Conservation (phyloP, 495 filamentous ascomycete species). For the Penicillium turbatum region DNA sequence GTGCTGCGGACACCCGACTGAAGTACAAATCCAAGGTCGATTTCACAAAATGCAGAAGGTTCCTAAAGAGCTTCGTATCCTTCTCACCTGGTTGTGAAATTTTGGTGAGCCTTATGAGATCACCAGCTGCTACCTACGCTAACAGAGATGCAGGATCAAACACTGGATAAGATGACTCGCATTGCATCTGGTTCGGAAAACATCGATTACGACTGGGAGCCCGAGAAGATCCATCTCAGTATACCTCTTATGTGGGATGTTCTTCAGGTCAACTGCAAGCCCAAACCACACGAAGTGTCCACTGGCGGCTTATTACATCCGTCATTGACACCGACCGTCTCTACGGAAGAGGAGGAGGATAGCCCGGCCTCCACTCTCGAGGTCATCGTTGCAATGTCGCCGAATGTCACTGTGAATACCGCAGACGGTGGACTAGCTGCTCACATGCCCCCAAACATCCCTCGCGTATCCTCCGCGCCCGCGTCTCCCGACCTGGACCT, state of each 20-base stretch:
- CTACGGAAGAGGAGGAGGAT: constrained; percentile 25
- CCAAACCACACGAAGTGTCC: constrained; percentile 24
- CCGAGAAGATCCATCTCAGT: constrained; percentile 45
- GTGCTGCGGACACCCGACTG: constrained; percentile 38
- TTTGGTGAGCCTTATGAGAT: constrained; percentile 25
- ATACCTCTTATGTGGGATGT: constrained; percentile 50
- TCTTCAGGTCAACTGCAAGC: constrained; percentile 37
- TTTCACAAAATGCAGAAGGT: constrained; percentile 42
- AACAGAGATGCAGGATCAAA: constrained; percentile 29
- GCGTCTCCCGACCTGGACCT: constrained; percentile 19
- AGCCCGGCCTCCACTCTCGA: constrained; percentile 34
- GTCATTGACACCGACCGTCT: constrained; percentile 26
- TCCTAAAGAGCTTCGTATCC: constrained; percentile 37
- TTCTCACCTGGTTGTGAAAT: constrained; percentile 38
- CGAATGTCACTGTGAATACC: constrained; percentile 42
- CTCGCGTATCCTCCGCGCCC: constrained; percentile 20
- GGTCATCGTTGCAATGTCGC: constrained; percentile 43
- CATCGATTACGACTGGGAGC: constrained; percentile 43
- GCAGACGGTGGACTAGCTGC: constrained; percentile 41
- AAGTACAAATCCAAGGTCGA: constrained; percentile 46
- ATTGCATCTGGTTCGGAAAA: constrained; percentile 43
- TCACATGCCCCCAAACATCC: constrained; percentile 31
- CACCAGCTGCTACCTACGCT: neutral
- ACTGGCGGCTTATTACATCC: constrained; percentile 30
- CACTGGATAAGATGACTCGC: constrained; percentile 38